Evolutionary conservation across 164 flowering plant species (phyloP), one percentile per base, ranked within the genome.

Genomic region (Berberis thunbergii): DNA sequence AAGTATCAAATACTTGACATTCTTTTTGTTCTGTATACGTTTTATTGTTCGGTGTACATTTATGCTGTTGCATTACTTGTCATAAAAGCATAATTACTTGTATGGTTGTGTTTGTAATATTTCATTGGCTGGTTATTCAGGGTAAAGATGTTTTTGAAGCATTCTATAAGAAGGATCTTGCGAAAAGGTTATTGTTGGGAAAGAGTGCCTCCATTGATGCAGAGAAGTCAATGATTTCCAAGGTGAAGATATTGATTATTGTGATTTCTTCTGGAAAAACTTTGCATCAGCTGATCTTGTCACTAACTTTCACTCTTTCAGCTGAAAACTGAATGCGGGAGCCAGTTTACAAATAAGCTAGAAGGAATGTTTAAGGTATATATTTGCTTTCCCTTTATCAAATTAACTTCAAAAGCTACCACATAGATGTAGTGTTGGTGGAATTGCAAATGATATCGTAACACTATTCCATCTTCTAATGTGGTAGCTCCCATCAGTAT

Each of bases 171-270:
- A 95, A 95, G 75, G 97, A 95, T 82, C 96, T 95, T 71, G 99
- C 99, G 4, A 95, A 95, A 77, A 80, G 99, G 72, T 75, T 95
- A 43, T 74, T 95, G 67, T 74, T 94, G 70, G 94, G 99, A 56
- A 95, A 95, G 80, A 95, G 99, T 82, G 97, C 99, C 61, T 91
- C 97, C 43, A 91, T 91, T 72, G 99, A 95, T 85, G 99, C 99
- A 49, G 99, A 95, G 75, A 95, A 95, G 74, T 95, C 99, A 2
- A 95, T 95, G 94, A 95, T 95, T 56, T 84, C 99, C 3, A 95
- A 95, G 92, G 99, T 95, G 62, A 53, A 66, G n/a, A 40, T 2
- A 53, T 48, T 65, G 39, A 7, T 41, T 60, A 38, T 59, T 43
- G 38, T 43, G 26, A 10, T 13, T 39, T 45, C 3, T 4, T 7